Base-by-base conservation (phyloP, 208 protist genomes). In the Acanthamoeba lenticulata region DNA sequence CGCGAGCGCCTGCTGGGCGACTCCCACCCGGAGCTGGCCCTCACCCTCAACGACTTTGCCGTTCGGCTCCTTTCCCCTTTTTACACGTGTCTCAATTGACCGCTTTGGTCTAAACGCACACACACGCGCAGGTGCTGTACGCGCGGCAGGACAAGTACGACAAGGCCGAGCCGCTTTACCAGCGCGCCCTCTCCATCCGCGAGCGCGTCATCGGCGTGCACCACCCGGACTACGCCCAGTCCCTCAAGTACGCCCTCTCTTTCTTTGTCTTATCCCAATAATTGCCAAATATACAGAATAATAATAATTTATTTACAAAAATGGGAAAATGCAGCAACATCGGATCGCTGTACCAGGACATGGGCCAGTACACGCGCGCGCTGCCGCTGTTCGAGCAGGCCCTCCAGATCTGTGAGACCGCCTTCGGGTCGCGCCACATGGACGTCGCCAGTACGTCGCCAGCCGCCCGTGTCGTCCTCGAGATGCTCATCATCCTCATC, bases 41-140 rank as follows among this genome's bases (percentile, higher is more conserved):
- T 91, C 34, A 91, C 85, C 24, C 85, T 91, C 55, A 91, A 91
- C 57, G 85, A 91, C 52, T 74, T 91, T 44, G 85, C 85, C 29
- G 57, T 74, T 45, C 40, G 69, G 0, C 52, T 27, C 21, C 52
- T 60, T n/a, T n/a, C n/a, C n/a, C n/a, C n/a, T n/a, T n/a, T n/a
- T n/a, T n/a, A n/a, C n/a, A n/a, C n/a, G n/a, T n/a, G n/a, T n/a
- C n/a, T n/a, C n/a, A n/a, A n/a, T n/a, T n/a, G n/a, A n/a, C 11
- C 52, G 52, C 21, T 60, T 27, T 60, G 15, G 52, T 60, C 52
- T 11, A 27, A 27, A 11, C 69, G 34, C 32, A 44, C 67, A 44
- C 1, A 42, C 13, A 27, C 6, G 27, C 19, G 29, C 24, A 79
- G 69, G 69, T 79, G 38, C 24, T 91, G 36, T 91, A 91, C 85